phyloP scores from a whole-genome alignment of 2,329 filamentous ascomycete genomes.

The Talaromyces rugulosus region DNA sequence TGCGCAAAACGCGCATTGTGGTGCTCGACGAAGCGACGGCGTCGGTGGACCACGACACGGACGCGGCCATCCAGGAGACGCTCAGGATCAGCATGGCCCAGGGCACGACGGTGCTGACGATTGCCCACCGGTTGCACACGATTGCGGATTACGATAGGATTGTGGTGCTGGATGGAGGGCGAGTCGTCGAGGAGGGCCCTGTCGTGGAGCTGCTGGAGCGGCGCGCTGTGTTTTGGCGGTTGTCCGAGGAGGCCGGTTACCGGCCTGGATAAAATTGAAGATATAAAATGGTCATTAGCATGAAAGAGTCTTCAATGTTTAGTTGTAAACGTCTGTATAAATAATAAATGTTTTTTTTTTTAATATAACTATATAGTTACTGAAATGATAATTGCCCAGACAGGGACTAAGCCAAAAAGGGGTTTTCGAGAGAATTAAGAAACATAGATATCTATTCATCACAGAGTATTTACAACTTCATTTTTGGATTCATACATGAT shows the following conservation, averaged over 20 bases:
- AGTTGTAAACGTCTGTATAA: too few relatives aligned
- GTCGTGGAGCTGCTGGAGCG: neutral
- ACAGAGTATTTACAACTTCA: too few relatives aligned
- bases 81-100: neutral
- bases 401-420: too few relatives aligned
- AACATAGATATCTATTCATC: too few relatives aligned
- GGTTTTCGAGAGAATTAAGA: too few relatives aligned
- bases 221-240: neutral
- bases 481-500: too few relatives aligned
- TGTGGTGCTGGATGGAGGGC: neutral
- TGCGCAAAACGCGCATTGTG: neutral
- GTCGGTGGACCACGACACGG: slow-evolving; percentile 1
- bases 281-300: too few relatives aligned
- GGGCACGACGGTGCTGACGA: neutral
- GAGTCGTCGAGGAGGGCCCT: slow-evolving; percentile 2
- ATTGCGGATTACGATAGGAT: slow-evolving; percentile 2
- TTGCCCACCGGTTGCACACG: slow-evolving; percentile 1
- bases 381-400: too few relatives aligned
- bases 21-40: slow-evolving; percentile 2
- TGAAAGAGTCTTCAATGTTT: too few relatives aligned
- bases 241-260: slow-evolving; percentile 3
- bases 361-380: too few relatives aligned
- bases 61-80: neutral
- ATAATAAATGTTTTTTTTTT: too few relatives aligned
- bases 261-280: too few relatives aligned